These are phyloP conservation scores for Bothia castanella DNA, from an alignment of 1,284 basidiomycete species.

Conservation along the genomic window DNA sequence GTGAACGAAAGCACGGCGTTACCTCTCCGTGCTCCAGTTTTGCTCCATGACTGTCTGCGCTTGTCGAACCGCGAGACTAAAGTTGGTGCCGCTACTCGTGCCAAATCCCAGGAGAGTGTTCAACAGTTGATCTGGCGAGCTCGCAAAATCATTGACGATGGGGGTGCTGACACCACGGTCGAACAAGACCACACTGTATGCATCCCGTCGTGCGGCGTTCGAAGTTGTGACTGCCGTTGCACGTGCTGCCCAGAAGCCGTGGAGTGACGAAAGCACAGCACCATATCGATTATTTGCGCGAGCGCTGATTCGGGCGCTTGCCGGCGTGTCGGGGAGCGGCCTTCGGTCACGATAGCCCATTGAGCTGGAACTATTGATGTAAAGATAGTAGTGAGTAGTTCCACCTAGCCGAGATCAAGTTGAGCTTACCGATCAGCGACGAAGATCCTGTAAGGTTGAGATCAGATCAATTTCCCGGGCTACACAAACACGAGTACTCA, in stretches of 20 bases:
- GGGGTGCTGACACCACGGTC: slow-evolving; percentile 29
- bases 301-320: slow-evolving; percentile 37
- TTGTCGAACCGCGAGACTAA: slow-evolving; percentile 38
- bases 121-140: slow-evolving; percentile 46
- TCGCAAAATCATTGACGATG: slow-evolving; percentile 48
- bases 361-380: slow-evolving; percentile 45
- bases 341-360: slow-evolving; percentile 43
- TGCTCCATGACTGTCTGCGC: slow-evolving; percentile 42
- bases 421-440: slow-evolving; percentile 26
- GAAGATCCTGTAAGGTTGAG: slow-evolving; percentile 21
- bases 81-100: slow-evolving; percentile 47
- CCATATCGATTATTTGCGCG: slow-evolving; percentile 50
- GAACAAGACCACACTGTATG: slow-evolving; percentile 58
- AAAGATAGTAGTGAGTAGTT: too few species aligned
- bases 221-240: slow-evolving; percentile 36
- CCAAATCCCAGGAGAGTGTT: slow-evolving; percentile 35
- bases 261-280: slow-evolving; percentile 52
- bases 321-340: slow-evolving; percentile 47
- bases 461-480: slow-evolving; percentile 1
- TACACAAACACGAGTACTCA: slow-evolving; percentile 4
- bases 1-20: not conserved
- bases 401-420: too few species aligned
- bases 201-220: slow-evolving; percentile 42
- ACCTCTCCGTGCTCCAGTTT: slow-evolving; percentile 58
- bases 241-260: slow-evolving; percentile 55